Percentiles rank a stretch among this genome's conserved stretches.
Conservation (phyloP, 495 filamentous ascomycete genomes). For the Umbilicaria muhlenbergii region DNA sequence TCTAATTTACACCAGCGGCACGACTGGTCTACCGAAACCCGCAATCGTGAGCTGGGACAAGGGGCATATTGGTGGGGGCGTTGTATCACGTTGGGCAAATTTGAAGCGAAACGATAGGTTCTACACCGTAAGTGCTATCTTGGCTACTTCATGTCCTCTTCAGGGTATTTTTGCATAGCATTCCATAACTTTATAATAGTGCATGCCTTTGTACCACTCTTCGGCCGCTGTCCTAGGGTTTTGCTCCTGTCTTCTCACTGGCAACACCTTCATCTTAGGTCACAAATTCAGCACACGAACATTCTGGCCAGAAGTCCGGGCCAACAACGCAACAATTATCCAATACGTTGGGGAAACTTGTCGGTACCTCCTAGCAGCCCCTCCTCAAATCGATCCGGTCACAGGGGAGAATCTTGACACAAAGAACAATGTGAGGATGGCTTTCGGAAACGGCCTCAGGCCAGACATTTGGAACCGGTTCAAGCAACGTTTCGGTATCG, state of each 20-base stretch:
- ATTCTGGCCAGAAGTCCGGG: constrained; percentile 70
- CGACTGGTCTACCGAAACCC: constrained; percentile 82
- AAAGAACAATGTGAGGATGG: constrained; percentile 61
- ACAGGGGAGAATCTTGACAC: constrained; percentile 63
- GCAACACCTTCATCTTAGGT: constrained; percentile 54
- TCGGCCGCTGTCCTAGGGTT: constrained; percentile 65
- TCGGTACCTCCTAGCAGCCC: constrained; percentile 69
- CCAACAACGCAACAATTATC: constrained; percentile 60
- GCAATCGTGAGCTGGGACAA: constrained; percentile 77
- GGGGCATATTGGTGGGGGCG: constrained; percentile 31
- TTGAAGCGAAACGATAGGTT: constrained; percentile 48
- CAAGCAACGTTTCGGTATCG: constrained; percentile 73
- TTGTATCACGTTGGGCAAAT: constrained; percentile 39
- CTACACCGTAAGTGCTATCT: constrained; percentile 49
- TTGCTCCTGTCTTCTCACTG: constrained; percentile 36
- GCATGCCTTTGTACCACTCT: constrained; percentile 91
- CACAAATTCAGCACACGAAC: constrained; percentile 67
- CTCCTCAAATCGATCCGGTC: constrained; percentile 42
- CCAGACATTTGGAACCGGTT: constrained; percentile 86
- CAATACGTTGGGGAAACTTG: constrained; percentile 96
- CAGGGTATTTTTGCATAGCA: no score
- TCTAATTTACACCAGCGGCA: constrained; percentile 78
- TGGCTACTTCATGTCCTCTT: not conserved
- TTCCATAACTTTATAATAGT: constrained; percentile 27
- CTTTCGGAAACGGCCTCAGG: constrained; percentile 82